A percentile compares a stretch with the other conserved stretches of the same genome.
These are phyloP conservation scores for Barnettozyma californica DNA, from an alignment of 805 yeast genomes.

Conservation along the genomic window DNA sequence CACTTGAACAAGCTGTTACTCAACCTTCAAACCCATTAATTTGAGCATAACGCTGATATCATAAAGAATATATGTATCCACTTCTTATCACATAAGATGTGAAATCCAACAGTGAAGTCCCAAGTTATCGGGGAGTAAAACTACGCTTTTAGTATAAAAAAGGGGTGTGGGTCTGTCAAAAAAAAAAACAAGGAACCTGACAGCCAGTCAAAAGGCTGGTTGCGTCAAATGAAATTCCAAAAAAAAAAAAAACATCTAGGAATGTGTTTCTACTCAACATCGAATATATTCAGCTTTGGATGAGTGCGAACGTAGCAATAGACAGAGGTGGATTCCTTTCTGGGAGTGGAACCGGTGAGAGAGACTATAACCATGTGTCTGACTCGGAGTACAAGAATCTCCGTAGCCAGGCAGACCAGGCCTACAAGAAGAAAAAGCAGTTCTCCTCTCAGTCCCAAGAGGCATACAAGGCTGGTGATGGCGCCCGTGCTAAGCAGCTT, in stretches of 20 bases:
- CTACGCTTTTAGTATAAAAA: no score
- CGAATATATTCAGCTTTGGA: not conserved
- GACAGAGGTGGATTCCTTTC: constrained; percentile 10
- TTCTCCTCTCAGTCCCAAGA: constrained; percentile 64
- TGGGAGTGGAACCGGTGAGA: constrained; percentile 9
- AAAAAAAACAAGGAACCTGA: no score
- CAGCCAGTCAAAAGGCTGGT: not conserved
- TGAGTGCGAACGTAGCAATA: constrained; percentile 8
- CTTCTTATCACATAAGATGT: no score
- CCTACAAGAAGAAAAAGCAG: constrained; percentile 50
- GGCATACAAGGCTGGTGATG: constrained; percentile 75
- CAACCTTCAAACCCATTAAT: no score
- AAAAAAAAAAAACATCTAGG: no score
- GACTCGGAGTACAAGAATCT: constrained; percentile 50
- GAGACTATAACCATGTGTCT: constrained; percentile 12
- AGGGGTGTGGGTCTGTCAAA: no score
- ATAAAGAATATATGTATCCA: no score
- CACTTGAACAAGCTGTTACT: no score
- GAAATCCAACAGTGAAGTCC: no score
- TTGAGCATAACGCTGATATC: no score
- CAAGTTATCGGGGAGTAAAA: no score
- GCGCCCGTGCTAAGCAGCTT: constrained; percentile 62
- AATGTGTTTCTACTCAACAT: no score
- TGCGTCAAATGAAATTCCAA: not conserved
- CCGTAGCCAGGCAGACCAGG: constrained; percentile 63